Base-by-base conservation (phyloP, 2,329 filamentous ascomycete species). In the Thielaviopsis populi region DNA sequence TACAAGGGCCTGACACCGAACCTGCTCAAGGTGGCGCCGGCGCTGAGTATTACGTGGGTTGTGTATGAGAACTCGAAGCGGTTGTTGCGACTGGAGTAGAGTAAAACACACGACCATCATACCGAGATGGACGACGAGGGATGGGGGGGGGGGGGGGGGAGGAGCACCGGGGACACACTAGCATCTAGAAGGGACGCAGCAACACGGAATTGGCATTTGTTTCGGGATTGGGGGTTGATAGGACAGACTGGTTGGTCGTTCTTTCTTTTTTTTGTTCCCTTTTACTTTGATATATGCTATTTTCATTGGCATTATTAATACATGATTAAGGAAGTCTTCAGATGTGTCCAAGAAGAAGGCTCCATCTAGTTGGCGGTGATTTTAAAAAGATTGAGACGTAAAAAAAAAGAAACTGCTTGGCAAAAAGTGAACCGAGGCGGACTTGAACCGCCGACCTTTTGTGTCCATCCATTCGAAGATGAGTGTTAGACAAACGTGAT, bases 1-100 rank as follows among this genome's bases (percentile, higher is more conserved):
- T 99, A 96, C 79, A 96, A 95, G 75, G 94, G 94, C 1, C 78
- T 97, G 68, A 96, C 92, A 50, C 94, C 94, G 4, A 99, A 97
- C 72, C 78, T 99, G 46, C 79, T 99, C 69, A 99, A 99, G 78
- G 94, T 99, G 42, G 91, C 94, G 10, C 94, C 94, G 1, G 91
- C 94, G 37, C 86, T 99, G 63, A 96, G 91, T 70, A 97, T 99
- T 72, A 91, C 90, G 63, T 96, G 94, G 79, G 84, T 95, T 70
- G 88, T 94, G 66, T 96, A 96, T 72, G 91, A 96, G 76, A 94
- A 94, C 71, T 84, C 88, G 63, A 96, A 96, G 78, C 83, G 80
- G 69, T 72, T 88, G 41, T 78, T 95, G 68, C 74, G 77, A 15
- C 70, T 85, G 69, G 77, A 79, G 68, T 79, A 71, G 69, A 58